Conservation (phyloP, 805 yeast genomes). For the Kazachstania viticola region DNA sequence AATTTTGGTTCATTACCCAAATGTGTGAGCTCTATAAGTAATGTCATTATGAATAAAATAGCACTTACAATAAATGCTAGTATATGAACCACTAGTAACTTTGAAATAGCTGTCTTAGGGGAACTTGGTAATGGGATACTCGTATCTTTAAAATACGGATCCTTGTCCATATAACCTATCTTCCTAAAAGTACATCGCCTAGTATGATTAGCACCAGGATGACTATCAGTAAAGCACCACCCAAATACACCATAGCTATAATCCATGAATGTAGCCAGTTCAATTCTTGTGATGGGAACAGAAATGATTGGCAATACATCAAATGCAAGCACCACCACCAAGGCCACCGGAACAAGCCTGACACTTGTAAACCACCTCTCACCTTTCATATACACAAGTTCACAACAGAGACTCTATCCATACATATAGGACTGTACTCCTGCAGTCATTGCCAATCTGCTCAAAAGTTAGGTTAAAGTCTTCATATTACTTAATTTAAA, state of each 20-base stretch:
- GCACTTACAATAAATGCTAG: slow-evolving; percentile 47
- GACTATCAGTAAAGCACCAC: slow-evolving; percentile 40
- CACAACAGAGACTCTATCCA: no score
- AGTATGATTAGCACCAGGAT: background rate
- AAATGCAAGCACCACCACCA: no score
- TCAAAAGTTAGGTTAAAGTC: no score
- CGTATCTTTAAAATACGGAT: slow-evolving; percentile 4
- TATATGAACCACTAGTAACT: slow-evolving; percentile 55
- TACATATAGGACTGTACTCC: no score
- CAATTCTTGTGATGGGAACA: slow-evolving; percentile 44
- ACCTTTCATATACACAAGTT: no score
- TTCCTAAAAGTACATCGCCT: slow-evolving; percentile 12
- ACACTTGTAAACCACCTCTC: no score
- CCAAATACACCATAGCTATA: slow-evolving; percentile 63
- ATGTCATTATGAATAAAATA: slow-evolving; percentile 32
- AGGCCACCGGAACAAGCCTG: no score
- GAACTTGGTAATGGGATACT: slow-evolving; percentile 45
- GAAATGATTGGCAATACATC: slow-evolving; percentile 53
- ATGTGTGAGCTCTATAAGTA: slow-evolving; percentile 30
- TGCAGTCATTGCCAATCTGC: no score
- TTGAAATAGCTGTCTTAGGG: slow-evolving; percentile 48
- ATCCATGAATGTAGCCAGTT: slow-evolving; percentile 39
- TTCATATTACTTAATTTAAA: no score
- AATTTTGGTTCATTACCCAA: slow-evolving; percentile 30
- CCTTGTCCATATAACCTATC: slow-evolving; percentile 12